Base-by-base conservation (phyloP, 2,329 filamentous ascomycete species). In the Diaporthe velutina region DNA sequence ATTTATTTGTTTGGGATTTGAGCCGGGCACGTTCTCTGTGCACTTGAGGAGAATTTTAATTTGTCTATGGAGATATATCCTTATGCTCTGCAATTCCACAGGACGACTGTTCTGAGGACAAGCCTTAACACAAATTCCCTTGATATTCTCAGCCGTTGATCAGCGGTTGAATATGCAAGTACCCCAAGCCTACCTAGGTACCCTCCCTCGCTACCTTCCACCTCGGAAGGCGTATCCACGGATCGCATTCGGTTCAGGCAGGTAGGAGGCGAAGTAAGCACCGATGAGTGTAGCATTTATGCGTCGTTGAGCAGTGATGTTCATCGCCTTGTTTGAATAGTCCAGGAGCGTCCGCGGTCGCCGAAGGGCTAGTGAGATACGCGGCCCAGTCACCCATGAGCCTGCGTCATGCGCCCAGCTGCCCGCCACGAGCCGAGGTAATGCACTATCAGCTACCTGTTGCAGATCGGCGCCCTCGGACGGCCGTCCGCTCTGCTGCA, bases 401-500 rank as follows among this genome's bases (percentile, higher is more conserved):
- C 22, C 3, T 25, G 45, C 64, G 22, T 64, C 33, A 68, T 54
- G 48, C 64, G 64, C n/a, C 45, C 64, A 68, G 17, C 15, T 38
- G 30, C 30, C 33, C 48, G 33, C 33, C 48, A 8, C 48, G 17
- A 30, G 48, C 64, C 64, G 45, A 68, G 64, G 64, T 68, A 68
- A 54, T 30, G 64, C 64, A 30, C 64, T 68, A 68, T 10, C 64
- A 68, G n/a, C 33, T 28, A 54, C 33, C 12, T 40, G 28, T 35
- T n/a, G 33, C 45, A 25, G n/a, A 55, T 52, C 70, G 70, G 70
- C 57, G 33, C 58, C 70, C 70, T 72, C 70, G 70, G 70, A 61
- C 54, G 33, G 70, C 70, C 70, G 70, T n/a, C 22, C 28, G 12
- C 45, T 19, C 10, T 60, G n/a, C 40, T 70, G 71, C 71, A 68